Evolutionary conservation across 139 green algal genomes (phyloP).

Genomic region (Zygnema cylindricum): DNA sequence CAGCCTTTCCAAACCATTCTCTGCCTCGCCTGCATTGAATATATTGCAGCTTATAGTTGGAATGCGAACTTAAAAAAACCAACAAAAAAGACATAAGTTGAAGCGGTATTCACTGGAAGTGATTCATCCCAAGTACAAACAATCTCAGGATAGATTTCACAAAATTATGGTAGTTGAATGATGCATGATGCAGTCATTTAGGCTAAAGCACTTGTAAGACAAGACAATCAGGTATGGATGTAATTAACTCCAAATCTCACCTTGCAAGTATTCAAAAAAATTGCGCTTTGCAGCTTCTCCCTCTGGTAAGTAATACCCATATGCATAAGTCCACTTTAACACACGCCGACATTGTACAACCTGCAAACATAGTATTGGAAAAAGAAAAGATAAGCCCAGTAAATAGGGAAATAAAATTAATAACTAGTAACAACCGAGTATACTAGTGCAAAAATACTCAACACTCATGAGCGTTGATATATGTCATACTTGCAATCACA

Average conservation of each 20-base stretch:
- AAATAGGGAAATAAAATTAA: no score
- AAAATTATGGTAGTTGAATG: no score
- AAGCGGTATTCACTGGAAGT: background rate
- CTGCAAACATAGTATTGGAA: conserved; percentile 52
- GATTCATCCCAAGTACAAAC: conserved; percentile 2
- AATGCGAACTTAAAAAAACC: background rate
- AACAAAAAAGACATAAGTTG: conserved; percentile 5
- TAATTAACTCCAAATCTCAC: conserved; percentile 42
- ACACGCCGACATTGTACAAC: conserved; percentile 91
- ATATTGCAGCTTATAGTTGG: background rate
- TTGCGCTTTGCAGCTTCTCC: conserved; percentile 35
- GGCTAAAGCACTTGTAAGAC: no score
- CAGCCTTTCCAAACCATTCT: conserved; percentile 57
- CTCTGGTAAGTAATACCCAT: conserved; percentile 84
- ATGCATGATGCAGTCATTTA: no score
- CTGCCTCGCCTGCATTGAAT: conserved; percentile 55
- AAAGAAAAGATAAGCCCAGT: no score
- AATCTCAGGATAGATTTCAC: background rate
- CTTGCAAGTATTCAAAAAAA: conserved; percentile 66
- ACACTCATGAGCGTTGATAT: no score
- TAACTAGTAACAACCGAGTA: no score
- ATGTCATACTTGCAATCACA: no score
- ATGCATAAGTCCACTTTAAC: conserved; percentile 98
- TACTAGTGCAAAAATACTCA: no score
- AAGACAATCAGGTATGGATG: no score